Conservation (phyloP, 176 grass and related monocot species). For the Oryza glaberrima region DNA sequence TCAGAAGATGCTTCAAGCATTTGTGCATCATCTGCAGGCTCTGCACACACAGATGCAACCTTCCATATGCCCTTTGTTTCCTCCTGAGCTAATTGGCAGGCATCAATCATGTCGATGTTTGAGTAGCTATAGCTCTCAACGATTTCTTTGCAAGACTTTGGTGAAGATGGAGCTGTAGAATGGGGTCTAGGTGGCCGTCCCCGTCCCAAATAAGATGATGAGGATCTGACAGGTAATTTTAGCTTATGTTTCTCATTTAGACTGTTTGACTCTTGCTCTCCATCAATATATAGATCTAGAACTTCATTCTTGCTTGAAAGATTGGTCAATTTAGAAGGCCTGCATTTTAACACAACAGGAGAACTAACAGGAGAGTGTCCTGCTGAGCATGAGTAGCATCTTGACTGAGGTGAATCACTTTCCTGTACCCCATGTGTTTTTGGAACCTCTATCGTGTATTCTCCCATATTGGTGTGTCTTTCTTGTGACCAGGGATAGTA, state of each 20-base stretch:
- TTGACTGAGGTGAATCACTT: conserved; percentile 59
- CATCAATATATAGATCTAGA: conserved; percentile 59
- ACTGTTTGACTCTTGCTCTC: conserved; percentile 45
- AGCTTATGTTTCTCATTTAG: conserved; percentile 35
- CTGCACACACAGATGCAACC: conserved; percentile 22
- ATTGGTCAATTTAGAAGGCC: conserved; percentile 45
- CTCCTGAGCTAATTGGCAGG: conserved; percentile 32
- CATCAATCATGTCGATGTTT: conserved; percentile 22
- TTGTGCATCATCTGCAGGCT: conserved; percentile 26
- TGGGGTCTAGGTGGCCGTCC: conserved; percentile 55
- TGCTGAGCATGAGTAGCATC: conserved; percentile 57
- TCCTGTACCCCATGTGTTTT: conserved; percentile 40
- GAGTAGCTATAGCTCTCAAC: conserved; percentile 30
- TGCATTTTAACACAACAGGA: conserved; percentile 58
- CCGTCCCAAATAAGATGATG: conserved; percentile 47
- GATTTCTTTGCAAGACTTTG: conserved; percentile 59
- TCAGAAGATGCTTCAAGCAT: conserved; percentile 35
- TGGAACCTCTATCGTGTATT: conserved; percentile 33
- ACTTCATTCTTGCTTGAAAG: conserved; percentile 50
- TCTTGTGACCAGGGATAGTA: conserved; percentile 47
- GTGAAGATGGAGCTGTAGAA: conserved; percentile 55
- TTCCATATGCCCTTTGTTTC: conserved; percentile 25
- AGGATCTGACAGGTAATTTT: conserved; percentile 34
- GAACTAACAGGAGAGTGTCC: conserved; percentile 59
- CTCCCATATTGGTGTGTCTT: conserved; percentile 39